These are phyloP conservation scores for Polychaeton citri DNA, from an alignment of 2,329 filamentous ascomycete species.

Conservation along the genomic window DNA sequence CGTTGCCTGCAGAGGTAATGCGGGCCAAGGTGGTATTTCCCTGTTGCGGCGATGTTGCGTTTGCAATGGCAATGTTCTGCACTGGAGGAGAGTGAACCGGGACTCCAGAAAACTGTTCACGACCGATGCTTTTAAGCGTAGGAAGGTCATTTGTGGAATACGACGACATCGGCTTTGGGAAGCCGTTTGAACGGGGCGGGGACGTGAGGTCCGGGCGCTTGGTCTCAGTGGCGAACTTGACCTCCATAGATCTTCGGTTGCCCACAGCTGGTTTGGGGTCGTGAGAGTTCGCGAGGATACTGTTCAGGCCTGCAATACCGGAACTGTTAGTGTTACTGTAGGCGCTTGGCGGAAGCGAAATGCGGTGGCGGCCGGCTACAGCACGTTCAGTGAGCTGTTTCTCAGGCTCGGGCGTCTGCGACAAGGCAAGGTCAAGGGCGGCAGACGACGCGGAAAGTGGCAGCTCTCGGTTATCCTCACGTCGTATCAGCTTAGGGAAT, in stretches of 20 bases:
- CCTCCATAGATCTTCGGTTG: constrained; percentile 36
- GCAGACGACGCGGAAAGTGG: constrained; percentile 71
- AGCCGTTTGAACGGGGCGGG: constrained; percentile 47
- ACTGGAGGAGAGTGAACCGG: constrained; percentile 6
- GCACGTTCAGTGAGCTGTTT: constrained; percentile 47
- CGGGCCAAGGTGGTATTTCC: constrained; percentile 52
- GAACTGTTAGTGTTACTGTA: constrained; percentile 19
- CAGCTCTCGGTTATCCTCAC: constrained; percentile 38
- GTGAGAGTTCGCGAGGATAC: constrained; percentile 24
- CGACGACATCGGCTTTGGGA: constrained; percentile 68
- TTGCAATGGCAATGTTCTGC: constrained; percentile 1
- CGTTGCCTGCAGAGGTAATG: constrained; percentile 34
- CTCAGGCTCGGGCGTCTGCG: constrained; percentile 53
- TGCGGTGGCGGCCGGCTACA: constrained; percentile 33
- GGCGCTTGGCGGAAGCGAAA: constrained; percentile 22
- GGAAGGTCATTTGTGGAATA: constrained; percentile 85
- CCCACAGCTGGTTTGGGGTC: constrained; percentile 26
- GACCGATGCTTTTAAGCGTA: constrained; percentile 59
- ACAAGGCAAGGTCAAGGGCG: constrained; percentile 65
- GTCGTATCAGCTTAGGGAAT: constrained; percentile 71
- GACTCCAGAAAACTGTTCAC: constrained; percentile 40
- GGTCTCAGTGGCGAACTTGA: constrained; percentile 29
- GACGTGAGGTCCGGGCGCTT: constrained; percentile 38
- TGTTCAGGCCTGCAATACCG: constrained; percentile 24
- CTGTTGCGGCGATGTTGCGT: constrained; percentile 20